Evolutionary conservation across 805 yeast species (phyloP).

Genomic region (Kodamaea lidongshanica): DNA sequence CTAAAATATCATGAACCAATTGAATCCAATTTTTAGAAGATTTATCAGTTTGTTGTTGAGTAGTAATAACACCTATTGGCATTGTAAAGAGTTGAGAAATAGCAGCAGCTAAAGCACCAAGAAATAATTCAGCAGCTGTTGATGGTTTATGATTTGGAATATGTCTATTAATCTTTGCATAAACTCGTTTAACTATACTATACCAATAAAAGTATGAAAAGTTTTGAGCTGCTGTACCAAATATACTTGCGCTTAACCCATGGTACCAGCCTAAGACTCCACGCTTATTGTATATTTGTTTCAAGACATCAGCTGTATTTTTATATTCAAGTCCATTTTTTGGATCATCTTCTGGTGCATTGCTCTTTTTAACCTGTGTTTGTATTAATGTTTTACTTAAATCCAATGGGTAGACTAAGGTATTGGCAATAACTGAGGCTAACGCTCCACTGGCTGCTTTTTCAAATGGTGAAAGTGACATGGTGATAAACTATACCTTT

Average conservation of each 20-base stretch:
- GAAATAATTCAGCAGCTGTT: constrained; percentile 60
- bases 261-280: constrained; percentile 68
- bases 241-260: constrained; percentile 60
- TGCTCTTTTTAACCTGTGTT: constrained; percentile 47
- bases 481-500: constrained; percentile 12
- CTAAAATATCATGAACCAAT: constrained; percentile 43
- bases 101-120: constrained; percentile 81
- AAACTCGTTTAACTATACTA: constrained; percentile 57
- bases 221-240: constrained; percentile 70
- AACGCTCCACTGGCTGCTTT: constrained; percentile 78
- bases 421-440: constrained; percentile 75
- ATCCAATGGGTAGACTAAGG: constrained; percentile 76
- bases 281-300: constrained; percentile 48
- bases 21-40: constrained; percentile 26
- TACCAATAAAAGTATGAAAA: constrained; percentile 88
- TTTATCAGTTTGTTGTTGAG: constrained; percentile 51
- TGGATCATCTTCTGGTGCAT: constrained; percentile 11
- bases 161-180: constrained; percentile 35
- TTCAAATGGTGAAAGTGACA: constrained; percentile 63
- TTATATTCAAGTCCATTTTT: constrained; percentile 37
- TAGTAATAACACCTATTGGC: constrained; percentile 73
- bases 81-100: constrained; percentile 73
- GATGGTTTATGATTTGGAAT: constrained; percentile 36
- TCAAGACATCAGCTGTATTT: constrained; percentile 57
- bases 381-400: constrained; percentile 71